Evolutionary conservation across 495 filamentous ascomycete genomes (phyloP).

Genomic region (Hypoxylon fragiforme): DNA sequence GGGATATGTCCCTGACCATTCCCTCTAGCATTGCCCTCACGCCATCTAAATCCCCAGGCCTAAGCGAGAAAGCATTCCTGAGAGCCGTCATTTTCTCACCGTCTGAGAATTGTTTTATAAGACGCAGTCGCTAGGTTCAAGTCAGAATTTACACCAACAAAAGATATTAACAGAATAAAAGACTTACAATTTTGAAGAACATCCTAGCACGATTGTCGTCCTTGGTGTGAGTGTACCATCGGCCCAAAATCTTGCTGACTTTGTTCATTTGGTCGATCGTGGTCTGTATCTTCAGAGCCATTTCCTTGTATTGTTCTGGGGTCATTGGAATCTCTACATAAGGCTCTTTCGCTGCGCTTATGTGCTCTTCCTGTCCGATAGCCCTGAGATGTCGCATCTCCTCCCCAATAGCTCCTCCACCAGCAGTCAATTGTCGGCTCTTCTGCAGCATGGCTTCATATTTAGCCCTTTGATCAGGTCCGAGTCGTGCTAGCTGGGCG

Average conservation of each 20-base stretch:
- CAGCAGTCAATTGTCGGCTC: slow-evolving; percentile 27
- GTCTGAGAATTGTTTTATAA: slow-evolving; percentile 63
- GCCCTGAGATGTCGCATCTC: slow-evolving; percentile 39
- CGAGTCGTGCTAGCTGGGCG: slow-evolving; percentile 57
- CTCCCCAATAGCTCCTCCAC: slow-evolving; percentile 19
- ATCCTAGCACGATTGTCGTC: slow-evolving; percentile 49
- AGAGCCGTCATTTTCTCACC: slow-evolving; percentile 51
- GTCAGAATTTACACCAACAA: slow-evolving; percentile 1
- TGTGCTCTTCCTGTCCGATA: slow-evolving; percentile 38
- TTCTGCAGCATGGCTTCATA: slow-evolving; percentile 44
- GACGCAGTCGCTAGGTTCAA: slow-evolving; percentile 53
- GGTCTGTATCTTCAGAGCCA: slow-evolving; percentile 36
- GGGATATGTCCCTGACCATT: slow-evolving; percentile 40
- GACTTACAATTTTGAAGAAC: slow-evolving; percentile 54
- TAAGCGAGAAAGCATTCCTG: slow-evolving; percentile 62
- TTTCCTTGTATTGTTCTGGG: slow-evolving; percentile 40
- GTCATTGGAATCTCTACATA: slow-evolving; percentile 46
- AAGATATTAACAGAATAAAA: slow-evolving; percentile 35
- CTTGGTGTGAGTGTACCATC: slow-evolving; percentile 47
- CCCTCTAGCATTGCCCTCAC: slow-evolving; percentile 49
- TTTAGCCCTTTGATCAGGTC: slow-evolving; percentile 53
- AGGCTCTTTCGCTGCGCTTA: slow-evolving; percentile 30
- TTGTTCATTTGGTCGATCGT: slow-evolving; percentile 40
- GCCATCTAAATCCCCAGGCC: slow-evolving; percentile 57
- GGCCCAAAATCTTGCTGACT: slow-evolving; percentile 40